Percentiles rank a stretch among this genome's conserved stretches.
Conservation (phyloP, 306 rosid species). For the Clitoria ternatea region DNA sequence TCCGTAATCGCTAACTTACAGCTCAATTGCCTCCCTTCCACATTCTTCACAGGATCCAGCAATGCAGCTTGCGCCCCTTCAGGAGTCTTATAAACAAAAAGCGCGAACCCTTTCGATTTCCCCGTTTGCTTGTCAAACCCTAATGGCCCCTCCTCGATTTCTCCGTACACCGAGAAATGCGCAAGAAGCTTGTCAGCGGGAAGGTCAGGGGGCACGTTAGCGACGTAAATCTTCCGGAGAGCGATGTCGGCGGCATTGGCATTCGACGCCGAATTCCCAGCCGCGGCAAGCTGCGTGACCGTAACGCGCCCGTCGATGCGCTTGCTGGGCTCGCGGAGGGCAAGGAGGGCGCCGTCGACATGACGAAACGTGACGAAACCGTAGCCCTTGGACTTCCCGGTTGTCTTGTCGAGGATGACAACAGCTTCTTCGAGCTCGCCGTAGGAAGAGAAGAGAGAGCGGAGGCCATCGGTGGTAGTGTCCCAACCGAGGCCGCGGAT, state of each 20-base stretch:
- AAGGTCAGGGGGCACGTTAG: slow-evolving; percentile 87
- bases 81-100: slow-evolving; percentile 74
- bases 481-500: slow-evolving; percentile 98
- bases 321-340: slow-evolving; percentile 93
- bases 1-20: slow-evolving; percentile 80
- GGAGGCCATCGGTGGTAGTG: slow-evolving; percentile 88
- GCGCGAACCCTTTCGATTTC: slow-evolving; percentile 79
- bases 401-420: slow-evolving; percentile 76
- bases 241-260: slow-evolving; percentile 43
- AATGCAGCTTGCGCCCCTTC: slow-evolving; percentile 92
- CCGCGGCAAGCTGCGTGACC: slow-evolving; percentile 94
- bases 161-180: slow-evolving; percentile 74
- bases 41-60: slow-evolving; percentile 73
- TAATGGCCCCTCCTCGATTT: slow-evolving; percentile 92
- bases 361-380: slow-evolving; percentile 88
- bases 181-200: slow-evolving; percentile 69
- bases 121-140: slow-evolving; percentile 96
- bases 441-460: slow-evolving; percentile 73
- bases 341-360: slow-evolving; percentile 82
- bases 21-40: slow-evolving; percentile 76
- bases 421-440: slow-evolving; percentile 96
- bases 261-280: slow-evolving; percentile 45
- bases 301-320: slow-evolving; percentile 94
- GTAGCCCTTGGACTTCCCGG: slow-evolving; percentile 83
- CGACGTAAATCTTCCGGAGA: slow-evolving; percentile 77